A percentile compares a stretch with the other conserved stretches of the same genome.
Conservation (phyloP, 805 yeast genomes). For the Candida anglica region DNA sequence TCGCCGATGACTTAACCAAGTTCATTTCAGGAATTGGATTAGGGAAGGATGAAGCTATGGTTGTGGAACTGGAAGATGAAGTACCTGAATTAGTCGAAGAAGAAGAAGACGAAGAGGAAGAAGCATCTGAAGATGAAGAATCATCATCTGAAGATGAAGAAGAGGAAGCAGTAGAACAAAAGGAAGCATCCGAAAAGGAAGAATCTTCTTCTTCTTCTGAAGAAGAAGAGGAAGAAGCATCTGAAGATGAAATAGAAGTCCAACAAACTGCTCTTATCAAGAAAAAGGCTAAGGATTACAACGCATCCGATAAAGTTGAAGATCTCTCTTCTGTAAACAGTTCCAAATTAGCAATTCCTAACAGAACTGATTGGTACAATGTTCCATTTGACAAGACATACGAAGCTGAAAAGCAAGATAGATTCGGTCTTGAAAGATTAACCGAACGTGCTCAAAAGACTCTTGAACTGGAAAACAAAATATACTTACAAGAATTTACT, state of each 20-base stretch:
- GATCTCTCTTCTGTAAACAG: constrained; percentile 49
- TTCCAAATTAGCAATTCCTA: constrained; percentile 54
- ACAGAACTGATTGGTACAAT: constrained; percentile 75
- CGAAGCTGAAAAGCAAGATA: constrained; percentile 36
- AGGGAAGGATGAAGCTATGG: constrained; percentile 32
- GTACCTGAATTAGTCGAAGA: constrained; percentile 20
- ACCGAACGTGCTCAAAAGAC: constrained; percentile 62
- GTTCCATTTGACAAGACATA: constrained; percentile 30
- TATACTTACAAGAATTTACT: constrained; percentile 69
- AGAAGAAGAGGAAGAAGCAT: constrained; percentile 8
- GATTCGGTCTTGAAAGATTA: constrained; percentile 57
- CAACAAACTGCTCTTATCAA: constrained; percentile 18
- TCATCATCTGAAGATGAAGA: constrained; percentile 33
- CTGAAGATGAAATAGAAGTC: constrained; percentile 10
- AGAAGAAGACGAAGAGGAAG: constrained; percentile 36
- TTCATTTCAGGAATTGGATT: constrained; percentile 72
- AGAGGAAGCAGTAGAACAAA: constrained; percentile 20
- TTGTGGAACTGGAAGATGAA: constrained; percentile 28
- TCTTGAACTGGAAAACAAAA: constrained; percentile 65
- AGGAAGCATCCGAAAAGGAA: constrained; percentile 11
- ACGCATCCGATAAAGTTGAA: constrained; percentile 24
- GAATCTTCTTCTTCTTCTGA: constrained; percentile 8
- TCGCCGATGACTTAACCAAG: constrained; percentile 51
- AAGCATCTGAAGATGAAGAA: constrained; percentile 29
- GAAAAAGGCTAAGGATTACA: constrained; percentile 6